A percentile compares a stretch with the other conserved stretches of the same genome.
Evolutionary conservation across 2,329 filamentous ascomycete genomes (phyloP).

Genomic region (Acrocalymma vagum): DNA sequence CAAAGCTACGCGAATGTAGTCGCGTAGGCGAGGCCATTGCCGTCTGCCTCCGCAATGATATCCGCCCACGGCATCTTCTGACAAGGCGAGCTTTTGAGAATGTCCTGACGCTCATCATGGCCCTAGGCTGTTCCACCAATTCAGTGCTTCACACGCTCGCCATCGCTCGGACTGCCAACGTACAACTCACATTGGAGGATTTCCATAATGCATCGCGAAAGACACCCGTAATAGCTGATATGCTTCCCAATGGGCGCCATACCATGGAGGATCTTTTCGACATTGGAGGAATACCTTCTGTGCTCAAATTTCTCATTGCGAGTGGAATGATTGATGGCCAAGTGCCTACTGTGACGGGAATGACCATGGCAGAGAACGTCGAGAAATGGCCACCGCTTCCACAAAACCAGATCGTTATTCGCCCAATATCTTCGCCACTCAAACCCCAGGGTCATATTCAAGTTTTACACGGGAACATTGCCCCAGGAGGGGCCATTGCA

Average conservation of each 20-base stretch:
- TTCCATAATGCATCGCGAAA: constrained; percentile 80
- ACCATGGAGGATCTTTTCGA: constrained; percentile 87
- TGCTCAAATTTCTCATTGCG: constrained; percentile 83
- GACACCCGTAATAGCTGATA: constrained; percentile 83
- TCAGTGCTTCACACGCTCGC: constrained; percentile 86
- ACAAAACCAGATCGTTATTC: constrained; percentile 81
- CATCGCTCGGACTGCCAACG: constrained; percentile 83
- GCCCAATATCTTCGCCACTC: constrained; percentile 81
- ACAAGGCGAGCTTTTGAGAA: constrained; percentile 84
- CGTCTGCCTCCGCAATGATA: constrained; percentile 79
- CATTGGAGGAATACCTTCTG: constrained; percentile 81
- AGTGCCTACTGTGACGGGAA: constrained; percentile 81
- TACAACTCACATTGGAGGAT: constrained; percentile 81
- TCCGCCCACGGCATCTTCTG: constrained; percentile 78
- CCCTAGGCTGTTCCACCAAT: constrained; percentile 85
- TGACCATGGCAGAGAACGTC: constrained; percentile 83
- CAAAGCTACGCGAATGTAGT: constrained; percentile 85
- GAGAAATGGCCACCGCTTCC: constrained; percentile 76
- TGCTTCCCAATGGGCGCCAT: constrained; percentile 83
- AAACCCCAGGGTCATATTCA: constrained; percentile 86
- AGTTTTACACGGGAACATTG: constrained; percentile 84
- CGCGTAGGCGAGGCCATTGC: constrained; percentile 79
- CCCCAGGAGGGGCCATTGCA: constrained; percentile 85
- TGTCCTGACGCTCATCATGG: constrained; percentile 86
- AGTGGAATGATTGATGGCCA: constrained; percentile 76